A percentile compares a stretch with the other conserved stretches of the same genome.
These are phyloP conservation scores for Botryosphaeria agaves DNA, from an alignment of 2,329 filamentous ascomycete genomes.

Conservation along the genomic window DNA sequence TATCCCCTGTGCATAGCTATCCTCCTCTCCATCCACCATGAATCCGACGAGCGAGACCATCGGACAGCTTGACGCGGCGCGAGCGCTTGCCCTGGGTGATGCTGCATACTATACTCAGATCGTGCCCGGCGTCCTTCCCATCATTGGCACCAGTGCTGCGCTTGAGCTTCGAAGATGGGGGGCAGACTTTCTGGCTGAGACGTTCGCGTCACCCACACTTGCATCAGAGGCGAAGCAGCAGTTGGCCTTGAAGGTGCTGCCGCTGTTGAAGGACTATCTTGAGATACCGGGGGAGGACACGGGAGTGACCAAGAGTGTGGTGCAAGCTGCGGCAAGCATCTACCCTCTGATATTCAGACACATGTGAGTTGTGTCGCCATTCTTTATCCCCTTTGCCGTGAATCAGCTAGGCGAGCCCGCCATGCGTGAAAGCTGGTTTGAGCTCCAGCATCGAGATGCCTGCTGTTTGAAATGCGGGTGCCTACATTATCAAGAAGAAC, in stretches of 20 bases:
- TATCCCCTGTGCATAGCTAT: too few species aligned
- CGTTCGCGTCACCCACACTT: constrained; percentile 82
- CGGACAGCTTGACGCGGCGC: constrained; percentile 74
- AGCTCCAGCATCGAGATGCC: too few species aligned
- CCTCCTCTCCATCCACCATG: constrained; percentile 8
- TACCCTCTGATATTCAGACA: constrained; percentile 85
- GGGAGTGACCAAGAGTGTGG: constrained; percentile 66
- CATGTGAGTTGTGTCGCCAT: constrained; percentile 51
- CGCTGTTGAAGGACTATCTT: constrained; percentile 42
- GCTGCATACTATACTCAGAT: constrained; percentile 81
- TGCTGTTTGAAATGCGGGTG: too few species aligned
- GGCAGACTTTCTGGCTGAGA: constrained; percentile 86
- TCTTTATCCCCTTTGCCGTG: constrained; percentile 1
- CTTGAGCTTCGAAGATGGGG: constrained; percentile 89
- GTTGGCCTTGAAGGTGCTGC: constrained; percentile 58
- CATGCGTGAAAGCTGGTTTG: too few species aligned
- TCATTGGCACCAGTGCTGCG: constrained; percentile 58
- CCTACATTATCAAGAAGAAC: too few species aligned
- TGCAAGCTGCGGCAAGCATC: constrained; percentile 80
- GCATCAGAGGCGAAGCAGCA: constrained; percentile 62
- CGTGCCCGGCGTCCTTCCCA: constrained; percentile 80
- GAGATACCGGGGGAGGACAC: constrained; percentile 45
- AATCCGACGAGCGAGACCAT: constrained; percentile 46
- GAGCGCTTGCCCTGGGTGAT: constrained; percentile 75
- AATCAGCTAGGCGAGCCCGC: too few species aligned